These are phyloP conservation scores for Colletotrichum agaves DNA, from an alignment of 2,329 filamentous ascomycete species.

Conservation along the genomic window DNA sequence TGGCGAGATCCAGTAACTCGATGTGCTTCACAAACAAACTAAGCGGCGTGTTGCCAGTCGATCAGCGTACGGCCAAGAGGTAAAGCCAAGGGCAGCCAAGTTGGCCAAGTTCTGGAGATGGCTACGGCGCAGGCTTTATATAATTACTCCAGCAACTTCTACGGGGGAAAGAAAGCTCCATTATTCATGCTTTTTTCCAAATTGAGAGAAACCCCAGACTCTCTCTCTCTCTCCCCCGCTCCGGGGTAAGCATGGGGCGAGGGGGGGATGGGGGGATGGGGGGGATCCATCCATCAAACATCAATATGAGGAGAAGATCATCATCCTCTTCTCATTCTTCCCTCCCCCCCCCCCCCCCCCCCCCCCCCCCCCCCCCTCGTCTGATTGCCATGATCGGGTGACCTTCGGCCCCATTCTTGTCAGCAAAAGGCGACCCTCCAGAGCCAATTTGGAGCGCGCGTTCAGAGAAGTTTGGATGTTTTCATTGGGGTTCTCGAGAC, in stretches of 20 bases:
- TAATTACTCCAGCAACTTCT: neutral
- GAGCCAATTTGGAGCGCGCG: constrained; percentile 11
- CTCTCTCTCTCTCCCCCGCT: constrained; percentile 20
- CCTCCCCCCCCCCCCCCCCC: no score
- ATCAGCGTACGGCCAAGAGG: constrained; percentile 6
- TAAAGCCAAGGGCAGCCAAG: constrained; percentile 11
- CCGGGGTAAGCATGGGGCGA: constrained; percentile 19
- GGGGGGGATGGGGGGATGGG: no score
- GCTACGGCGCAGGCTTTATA: constrained; percentile 8
- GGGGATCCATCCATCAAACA: constrained; percentile 15
- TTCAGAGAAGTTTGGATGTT: neutral
- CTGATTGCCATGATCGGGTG: constrained; percentile 9
- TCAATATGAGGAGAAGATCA: constrained; percentile 20
- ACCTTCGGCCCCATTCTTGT: constrained; percentile 1
- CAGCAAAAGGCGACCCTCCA: constrained; percentile 13
- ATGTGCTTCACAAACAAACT: neutral
- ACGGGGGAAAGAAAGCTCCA: neutral
- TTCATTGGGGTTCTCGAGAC: neutral
- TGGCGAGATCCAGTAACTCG: constrained; percentile 9
- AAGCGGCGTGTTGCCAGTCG: constrained; percentile 2
- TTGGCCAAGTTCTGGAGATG: constrained; percentile 4
- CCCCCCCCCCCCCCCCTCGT: no score
- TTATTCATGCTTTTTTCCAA: constrained; percentile 5
- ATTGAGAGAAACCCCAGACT: constrained; percentile 9
- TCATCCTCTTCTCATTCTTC: constrained; percentile 7